Percentiles rank a stretch among this genome's conserved stretches.
Conservation (phyloP, 2,329 filamentous ascomycete species). For the Penicillium sp. region DNA sequence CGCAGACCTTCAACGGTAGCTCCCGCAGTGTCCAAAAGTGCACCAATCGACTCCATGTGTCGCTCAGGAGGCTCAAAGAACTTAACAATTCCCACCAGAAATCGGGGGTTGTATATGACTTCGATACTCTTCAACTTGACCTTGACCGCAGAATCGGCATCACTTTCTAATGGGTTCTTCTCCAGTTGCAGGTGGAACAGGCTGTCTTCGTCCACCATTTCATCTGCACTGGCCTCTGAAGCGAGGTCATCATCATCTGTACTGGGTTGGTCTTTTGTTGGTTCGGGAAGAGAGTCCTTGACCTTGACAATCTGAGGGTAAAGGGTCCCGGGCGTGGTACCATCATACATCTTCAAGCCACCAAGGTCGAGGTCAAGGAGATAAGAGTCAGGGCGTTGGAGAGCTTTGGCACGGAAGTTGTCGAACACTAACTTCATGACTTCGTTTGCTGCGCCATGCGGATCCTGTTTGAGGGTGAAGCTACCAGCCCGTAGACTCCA, state of each 20-base stretch:
- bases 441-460: slow-evolving; percentile 74
- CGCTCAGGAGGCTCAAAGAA: slow-evolving; percentile 96
- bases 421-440: slow-evolving; percentile 92
- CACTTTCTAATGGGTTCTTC: slow-evolving; percentile 89
- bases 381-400: slow-evolving; percentile 88
- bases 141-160: slow-evolving; percentile 85
- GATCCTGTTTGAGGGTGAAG: slow-evolving; percentile 87
- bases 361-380: slow-evolving; percentile 87
- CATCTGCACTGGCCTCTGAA: slow-evolving; percentile 41
- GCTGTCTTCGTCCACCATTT: slow-evolving; percentile 61
- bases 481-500: slow-evolving; percentile 92
- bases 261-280: slow-evolving; percentile 41
- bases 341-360: slow-evolving; percentile 91
- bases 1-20: slow-evolving; percentile 93
- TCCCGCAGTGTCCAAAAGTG: slow-evolving; percentile 91
- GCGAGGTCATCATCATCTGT: slow-evolving; percentile 39
- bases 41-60: slow-evolving; percentile 97
- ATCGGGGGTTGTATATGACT: slow-evolving; percentile 95
- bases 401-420: slow-evolving; percentile 83
- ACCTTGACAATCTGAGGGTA: slow-evolving; percentile 95
- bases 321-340: slow-evolving; percentile 84
- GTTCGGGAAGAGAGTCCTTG: slow-evolving; percentile 73
- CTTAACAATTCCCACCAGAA: slow-evolving; percentile 83
- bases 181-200: slow-evolving; percentile 94
- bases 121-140: slow-evolving; percentile 94